Percentiles rank a stretch among this genome's conserved stretches.
Evolutionary conservation across 192 early-diverging fungal species (phyloP).

Genomic region (Mortierella antarctica): DNA sequence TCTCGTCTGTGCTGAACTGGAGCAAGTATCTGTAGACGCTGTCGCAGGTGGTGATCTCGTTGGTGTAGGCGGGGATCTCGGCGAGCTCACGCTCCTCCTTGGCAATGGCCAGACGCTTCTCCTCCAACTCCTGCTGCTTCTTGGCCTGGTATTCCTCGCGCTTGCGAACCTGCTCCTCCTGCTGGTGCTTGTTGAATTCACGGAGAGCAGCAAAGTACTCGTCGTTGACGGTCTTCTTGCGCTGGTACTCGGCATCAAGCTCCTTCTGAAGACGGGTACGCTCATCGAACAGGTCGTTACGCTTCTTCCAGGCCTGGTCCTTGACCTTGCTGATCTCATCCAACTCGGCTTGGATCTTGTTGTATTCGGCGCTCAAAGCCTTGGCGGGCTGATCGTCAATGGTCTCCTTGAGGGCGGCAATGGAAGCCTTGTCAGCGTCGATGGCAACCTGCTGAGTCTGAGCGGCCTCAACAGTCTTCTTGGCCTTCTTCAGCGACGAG

Average conservation of each 20-base stretch:
- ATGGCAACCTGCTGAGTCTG: slow-evolving; percentile 67
- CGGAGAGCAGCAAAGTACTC: slow-evolving; percentile 79
- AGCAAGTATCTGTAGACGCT: slow-evolving; percentile 82
- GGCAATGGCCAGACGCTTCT: slow-evolving; percentile 74
- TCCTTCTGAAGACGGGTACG: slow-evolving; percentile 75
- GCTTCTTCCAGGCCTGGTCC: slow-evolving; percentile 69
- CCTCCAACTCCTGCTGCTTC: slow-evolving; percentile 73
- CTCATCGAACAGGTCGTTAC: slow-evolving; percentile 76
- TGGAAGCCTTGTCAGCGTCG: slow-evolving; percentile 64
- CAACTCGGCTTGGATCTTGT: slow-evolving; percentile 78
- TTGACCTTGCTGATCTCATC: slow-evolving; percentile 71
- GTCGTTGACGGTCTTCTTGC: slow-evolving; percentile 73
- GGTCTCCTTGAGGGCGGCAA: slow-evolving; percentile 75
- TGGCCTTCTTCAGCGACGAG: slow-evolving; percentile 78
- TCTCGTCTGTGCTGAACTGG: slow-evolving; percentile 54
- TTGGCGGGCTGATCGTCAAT: slow-evolving; percentile 73
- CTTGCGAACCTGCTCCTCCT: slow-evolving; percentile 73
- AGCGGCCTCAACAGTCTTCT: slow-evolving; percentile 74
- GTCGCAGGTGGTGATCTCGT: slow-evolving; percentile 88
- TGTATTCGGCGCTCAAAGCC: slow-evolving; percentile 74
- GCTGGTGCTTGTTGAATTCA: slow-evolving; percentile 78
- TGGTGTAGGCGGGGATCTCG: slow-evolving; percentile 85
- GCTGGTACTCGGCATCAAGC: slow-evolving; percentile 76
- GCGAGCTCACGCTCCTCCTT: slow-evolving; percentile 87
- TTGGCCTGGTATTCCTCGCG: slow-evolving; percentile 74